Conservation (phyloP, 73 alveolate species). For the Paraurostyla sp. region DNA sequence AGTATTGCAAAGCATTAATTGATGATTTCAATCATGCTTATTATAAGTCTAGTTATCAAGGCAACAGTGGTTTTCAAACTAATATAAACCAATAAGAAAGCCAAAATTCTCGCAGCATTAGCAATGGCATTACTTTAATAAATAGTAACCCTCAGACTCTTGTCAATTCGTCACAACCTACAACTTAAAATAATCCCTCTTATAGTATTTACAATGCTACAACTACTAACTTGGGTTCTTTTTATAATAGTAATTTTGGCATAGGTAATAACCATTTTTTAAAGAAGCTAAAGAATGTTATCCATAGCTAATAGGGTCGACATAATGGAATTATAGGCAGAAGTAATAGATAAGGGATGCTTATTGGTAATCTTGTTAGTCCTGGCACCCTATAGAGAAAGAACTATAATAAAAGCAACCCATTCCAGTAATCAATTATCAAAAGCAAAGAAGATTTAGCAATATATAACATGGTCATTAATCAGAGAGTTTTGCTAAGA, state of each 20-base stretch:
- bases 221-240: neutral
- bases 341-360: neutral
- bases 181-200: neutral
- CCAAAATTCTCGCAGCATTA: neutral
- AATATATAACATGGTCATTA: neutral
- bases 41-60: neutral
- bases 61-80: neutral
- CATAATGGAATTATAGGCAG: neutral
- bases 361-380: neutral
- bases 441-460: slow-evolving; percentile 50
- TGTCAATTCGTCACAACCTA: neutral
- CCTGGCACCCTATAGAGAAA: neutral
- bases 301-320: neutral
- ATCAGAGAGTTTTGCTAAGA: slow-evolving; percentile 10
- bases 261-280: neutral
- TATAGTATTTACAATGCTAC: neutral
- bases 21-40: slow-evolving; percentile 22
- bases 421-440: neutral
- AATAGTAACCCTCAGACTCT: neutral
- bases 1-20: slow-evolving; percentile 38
- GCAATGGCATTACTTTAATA: neutral
- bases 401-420: neutral
- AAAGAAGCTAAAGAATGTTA: neutral
- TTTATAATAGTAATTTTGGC: neutral
- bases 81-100: neutral